Base-by-base conservation (phyloP, 108 stramenopile genomes). In the Cyclotella baltica region DNA sequence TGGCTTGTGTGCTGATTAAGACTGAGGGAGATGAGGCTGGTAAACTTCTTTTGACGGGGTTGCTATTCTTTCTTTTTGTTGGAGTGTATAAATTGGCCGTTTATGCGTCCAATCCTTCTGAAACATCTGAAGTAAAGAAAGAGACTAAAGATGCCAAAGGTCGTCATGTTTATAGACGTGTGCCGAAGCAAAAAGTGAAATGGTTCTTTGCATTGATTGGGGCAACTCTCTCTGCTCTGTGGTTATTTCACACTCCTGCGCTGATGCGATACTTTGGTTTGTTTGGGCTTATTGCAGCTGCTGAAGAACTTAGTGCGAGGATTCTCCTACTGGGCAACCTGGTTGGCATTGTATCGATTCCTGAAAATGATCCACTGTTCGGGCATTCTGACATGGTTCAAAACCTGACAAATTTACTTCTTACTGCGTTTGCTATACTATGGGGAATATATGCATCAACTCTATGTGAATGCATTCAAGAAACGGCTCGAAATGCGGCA, bases 181-280 rank as follows among this genome's bases (percentile, higher is more conserved):
- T 81, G 22, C 25, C 68, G 47, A 66, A 57, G 18, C 43, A 53
- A 27, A 70, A 63, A 35, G 73, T 56, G 61, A 74, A 53, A 46
- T 67, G 62, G 5, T 68, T 81, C 67, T 27, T 81, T 47, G 46
- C 56, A 29, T 70, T 62, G 40, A 20, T 56, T 2, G 63, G 58
- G 50, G 25, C 72, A n/a, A 35, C 55, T 34, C 25, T 79, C 15
- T 28, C 63, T 31, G 78, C 82, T 28, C 48, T 78, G 28, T 83
- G 82, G 82, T 38, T 83, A 13, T 79, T 83, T 51, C 63, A 73
- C 51, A 83, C 82, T 59, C 82, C 82, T 36, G 38, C 77, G 20
- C 38, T 83, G 22, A 36, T 83, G 19, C 71, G 77, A 25, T 35
- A 47, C 33, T 79, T 83, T 27, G 77, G 78, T 15, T 38, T 83